Evolutionary conservation across 148 eudicot genomes (phyloP).

Genomic region (Vaccinium corymbosum): DNA sequence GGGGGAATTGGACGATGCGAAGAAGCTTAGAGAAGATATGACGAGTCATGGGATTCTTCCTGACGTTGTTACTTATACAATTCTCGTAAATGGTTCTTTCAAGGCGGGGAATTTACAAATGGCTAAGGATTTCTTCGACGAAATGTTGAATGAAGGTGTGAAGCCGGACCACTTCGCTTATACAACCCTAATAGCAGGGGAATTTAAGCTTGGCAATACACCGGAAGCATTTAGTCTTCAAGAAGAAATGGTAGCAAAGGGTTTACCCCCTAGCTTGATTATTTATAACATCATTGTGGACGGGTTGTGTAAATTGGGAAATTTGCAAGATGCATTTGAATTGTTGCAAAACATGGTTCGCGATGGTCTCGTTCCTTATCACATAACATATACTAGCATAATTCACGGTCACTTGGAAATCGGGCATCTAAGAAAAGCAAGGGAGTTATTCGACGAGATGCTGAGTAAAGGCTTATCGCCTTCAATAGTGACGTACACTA

Average conservation of each 20-base stretch:
- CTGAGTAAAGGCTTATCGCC: conserved; percentile 35
- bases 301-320: conserved; percentile 41
- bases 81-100: conserved; percentile 43
- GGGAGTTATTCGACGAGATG: conserved; percentile 42
- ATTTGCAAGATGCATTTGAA: conserved; percentile 40
- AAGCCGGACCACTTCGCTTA: conserved; percentile 46
- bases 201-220: conserved; percentile 38
- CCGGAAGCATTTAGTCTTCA: conserved; percentile 33
- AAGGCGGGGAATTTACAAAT: conserved; percentile 37
- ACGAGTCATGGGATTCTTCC: conserved; percentile 32
- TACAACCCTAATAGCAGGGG: conserved; percentile 35
- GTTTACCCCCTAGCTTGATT: conserved; percentile 38
- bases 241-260: conserved; percentile 42
- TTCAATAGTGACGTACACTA: conserved; percentile 52
- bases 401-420: conserved; percentile 41
- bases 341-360: conserved; percentile 40
- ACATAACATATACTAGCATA: conserved; percentile 48
- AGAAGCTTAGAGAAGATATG: conserved; percentile 49
- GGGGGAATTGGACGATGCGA: conserved; percentile 40
- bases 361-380: conserved; percentile 43
- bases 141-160: conserved; percentile 48
- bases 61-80: conserved; percentile 52
- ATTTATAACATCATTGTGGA: conserved; percentile 45
- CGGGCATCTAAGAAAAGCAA: conserved; percentile 43
- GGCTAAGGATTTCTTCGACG: conserved; percentile 38